phyloP scores from a whole-genome alignment of 495 filamentous ascomycete species.

The Tuber melanosporum region DNA sequence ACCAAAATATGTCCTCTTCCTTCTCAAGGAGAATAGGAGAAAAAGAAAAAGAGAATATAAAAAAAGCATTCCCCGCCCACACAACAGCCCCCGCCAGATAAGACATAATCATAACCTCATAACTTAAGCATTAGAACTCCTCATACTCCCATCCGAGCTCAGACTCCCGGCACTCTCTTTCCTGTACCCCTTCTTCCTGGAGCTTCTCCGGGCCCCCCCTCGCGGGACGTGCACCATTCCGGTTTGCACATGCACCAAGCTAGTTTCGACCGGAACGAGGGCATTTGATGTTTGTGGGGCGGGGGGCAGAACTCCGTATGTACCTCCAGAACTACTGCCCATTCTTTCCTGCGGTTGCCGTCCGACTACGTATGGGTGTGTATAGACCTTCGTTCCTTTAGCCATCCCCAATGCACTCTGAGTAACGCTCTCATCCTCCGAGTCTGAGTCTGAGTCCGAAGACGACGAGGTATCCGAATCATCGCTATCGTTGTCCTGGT shows the following conservation, averaged over 20 bases:
- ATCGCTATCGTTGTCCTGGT: conserved; percentile 23
- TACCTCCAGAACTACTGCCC: conserved; percentile 37
- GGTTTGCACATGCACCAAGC: conserved; percentile 21
- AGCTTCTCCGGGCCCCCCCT: conserved; percentile 18
- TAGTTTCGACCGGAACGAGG: conserved; percentile 26
- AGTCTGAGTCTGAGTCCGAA: conserved; percentile 33
- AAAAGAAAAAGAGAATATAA: background rate
- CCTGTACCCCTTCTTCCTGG: conserved; percentile 29
- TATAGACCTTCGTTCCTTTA: conserved; percentile 38
- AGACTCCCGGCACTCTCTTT: conserved; percentile 36
- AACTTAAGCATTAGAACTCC: conserved; percentile 30
- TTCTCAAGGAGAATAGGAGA: background rate
- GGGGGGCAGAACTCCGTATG: conserved; percentile 33
- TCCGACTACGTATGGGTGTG: conserved; percentile 26
- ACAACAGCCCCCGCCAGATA: background rate
- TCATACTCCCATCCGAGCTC: conserved; percentile 28
- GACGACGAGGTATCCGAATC: conserved; percentile 26
- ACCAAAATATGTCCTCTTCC: background rate
- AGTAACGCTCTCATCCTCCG: conserved; percentile 25
- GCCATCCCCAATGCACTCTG: conserved; percentile 40
- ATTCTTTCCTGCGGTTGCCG: conserved; percentile 32
- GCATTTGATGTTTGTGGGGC: conserved; percentile 21
- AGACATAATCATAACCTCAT: conserved; percentile 39
- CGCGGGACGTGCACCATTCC: conserved; percentile 28
- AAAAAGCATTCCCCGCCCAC: background rate